Evolutionary conservation across 2,329 filamentous ascomycete genomes (phyloP), one percentile per base, ranked within the genome.

Genomic region (Nigrospora osmanthi): DNA sequence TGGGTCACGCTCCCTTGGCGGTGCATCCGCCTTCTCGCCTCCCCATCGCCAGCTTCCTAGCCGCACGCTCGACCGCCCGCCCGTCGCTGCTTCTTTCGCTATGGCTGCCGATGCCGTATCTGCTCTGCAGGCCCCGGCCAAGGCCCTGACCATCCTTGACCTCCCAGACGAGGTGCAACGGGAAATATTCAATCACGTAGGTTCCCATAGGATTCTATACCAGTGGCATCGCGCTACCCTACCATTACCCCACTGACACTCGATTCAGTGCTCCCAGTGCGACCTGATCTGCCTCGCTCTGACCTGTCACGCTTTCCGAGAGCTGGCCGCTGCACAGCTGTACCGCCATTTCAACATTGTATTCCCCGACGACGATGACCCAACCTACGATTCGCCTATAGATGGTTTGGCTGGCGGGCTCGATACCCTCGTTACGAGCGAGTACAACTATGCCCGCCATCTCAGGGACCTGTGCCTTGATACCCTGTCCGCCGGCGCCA

Each of bases 361-460:
- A 44, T 81, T 83, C 54, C 72, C 75, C n/a, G 76, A 80, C 47
- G 73, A 78, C 43, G 75, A 80, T 51, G 73, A 78, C 46, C 58
- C 66, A 1, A 61, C 60, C 35, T 73, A 69, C 52, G 75, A 78
- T 40, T 71, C 67, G 0, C 68, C 71, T n/a, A 73, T 78, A 40
- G 78, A 81, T 51, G 69, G 72, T 5, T 68, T 83, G 32, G 75
- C 79, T 2, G 70, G 69, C 17, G 74, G 78, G 4, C 68, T 84
- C 40, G 73, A 82, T 45, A 82, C 80, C 4, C 75, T 84, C 44
- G 75, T 72, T 30, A 78, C 78, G 0, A 83, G 79, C 65, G 71
- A 81, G 30, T 81, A 82, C 62, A 69, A 83, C 59, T 83, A 83
- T 62, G 76, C 76, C 23, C 64, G 72, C 49, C 73, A 81, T 54